Base-by-base conservation (phyloP, 371 early-diverging fungal genomes). In the Syncephalastrum sp. region DNA sequence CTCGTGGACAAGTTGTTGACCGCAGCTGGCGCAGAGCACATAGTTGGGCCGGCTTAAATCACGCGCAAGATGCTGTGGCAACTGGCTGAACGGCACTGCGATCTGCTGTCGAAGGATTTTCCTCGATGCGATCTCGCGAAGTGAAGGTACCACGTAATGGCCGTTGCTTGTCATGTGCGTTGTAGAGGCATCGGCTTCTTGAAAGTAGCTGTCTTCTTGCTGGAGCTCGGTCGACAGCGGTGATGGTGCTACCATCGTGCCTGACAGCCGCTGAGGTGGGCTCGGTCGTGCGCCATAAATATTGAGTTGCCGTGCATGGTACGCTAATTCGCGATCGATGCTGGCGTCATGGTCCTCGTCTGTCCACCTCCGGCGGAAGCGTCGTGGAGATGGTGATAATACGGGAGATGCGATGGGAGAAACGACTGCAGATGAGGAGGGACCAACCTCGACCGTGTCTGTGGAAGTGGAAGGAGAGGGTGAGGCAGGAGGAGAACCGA, bases 1-100 rank as follows among this genome's bases (percentile, higher is more conserved):
- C 60, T 86, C 86, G 19, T 81, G 75, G 45, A 84, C 77, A 64
- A 82, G 84, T 0, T 83, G 77, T 6, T 66, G 55, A 6, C 74
- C 72, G 43, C 86, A 86, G 29, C 65, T 57, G 6, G 64, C 71
- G 57, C 86, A 86, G 0, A 71, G 61, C 5, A 77, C 50, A 44
- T 50, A 19, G 12, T 55, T 59, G 12, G 38, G 38, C 3, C 74
- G 80, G 7, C 74, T 75, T 4, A 82, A 59, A 41, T 82, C 74
- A 42, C 79, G 60, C 3, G 72, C 79, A 15, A 82, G 38, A 54
- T 77, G 75, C 1, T 45, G 42, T 6, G 82, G 79, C n/a, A 82
- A 58, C 16, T 62, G 53, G 19, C 61, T 55, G 4, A 70, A 23
- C 15, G 63, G 81, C 25, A 68, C 54, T 27, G 47, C 44, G 5